Base-by-base conservation (phyloP, 805 yeast genomes). In the Lipomyces chichibuensis region DNA sequence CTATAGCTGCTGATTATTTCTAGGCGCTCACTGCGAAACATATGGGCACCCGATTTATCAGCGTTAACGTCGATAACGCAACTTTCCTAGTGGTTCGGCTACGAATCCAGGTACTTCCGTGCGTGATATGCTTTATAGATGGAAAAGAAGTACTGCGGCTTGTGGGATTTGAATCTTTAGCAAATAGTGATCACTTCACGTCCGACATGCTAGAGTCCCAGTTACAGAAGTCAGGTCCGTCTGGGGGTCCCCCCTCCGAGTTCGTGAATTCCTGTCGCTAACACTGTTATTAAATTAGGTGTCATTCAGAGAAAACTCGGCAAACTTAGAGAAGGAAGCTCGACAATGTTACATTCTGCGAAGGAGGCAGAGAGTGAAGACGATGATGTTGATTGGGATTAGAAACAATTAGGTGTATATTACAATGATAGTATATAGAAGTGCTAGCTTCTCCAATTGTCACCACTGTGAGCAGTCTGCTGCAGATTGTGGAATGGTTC, bases 41-140 rank as follows among this genome's bases (percentile, higher is more conserved):
- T 77, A 74, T 88, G 58, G 78, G 80, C 1, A 80, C 90, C 1
- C 81, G 80, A 65, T 85, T 89, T 66, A 62, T 77, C 14, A 81
- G 84, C 57, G 83, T 89, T 3, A 80, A 83, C 63, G 97, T 90
- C 0, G 84, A 81, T 46, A 78, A 83, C 51, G 89, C 93, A 0
- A 92, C 96, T 2, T 91, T 91, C 74, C 78, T 92, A 57, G 91
- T 87, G 3, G 78, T 85, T 1, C 87, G 85, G 74, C 81, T 92
- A 52, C 79, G 81, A 2, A 82, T 92, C 60, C 85, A 88, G 74
- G 87, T 88, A 11, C 80, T 91, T 4, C 97, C 97, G 0, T 88
- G 87, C 70, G 87, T 91, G 1, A 77, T 89, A 1, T 80, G 86
- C 8, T 91, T 88, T 74, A 79, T 78, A 13, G 79, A 83, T 49